phyloP scores from a whole-genome alignment of 2,329 filamentous ascomycete species.

The Hymenoscyphus infarciens region DNA sequence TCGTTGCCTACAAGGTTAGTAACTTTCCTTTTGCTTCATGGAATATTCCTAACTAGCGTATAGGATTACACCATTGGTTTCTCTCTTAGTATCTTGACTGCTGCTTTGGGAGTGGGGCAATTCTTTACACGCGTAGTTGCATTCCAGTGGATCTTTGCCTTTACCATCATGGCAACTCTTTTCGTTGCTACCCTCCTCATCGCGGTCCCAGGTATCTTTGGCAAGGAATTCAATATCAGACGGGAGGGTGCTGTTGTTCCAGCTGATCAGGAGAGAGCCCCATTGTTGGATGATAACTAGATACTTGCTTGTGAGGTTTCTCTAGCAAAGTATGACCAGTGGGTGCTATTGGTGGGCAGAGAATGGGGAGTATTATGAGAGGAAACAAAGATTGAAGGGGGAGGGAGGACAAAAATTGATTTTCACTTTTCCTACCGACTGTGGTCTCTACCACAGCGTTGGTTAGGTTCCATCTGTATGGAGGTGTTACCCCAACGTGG shows the following conservation, averaged over 20 bases:
- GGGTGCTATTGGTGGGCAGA: neutral
- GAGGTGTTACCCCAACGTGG: neutral
- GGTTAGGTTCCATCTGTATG: neutral
- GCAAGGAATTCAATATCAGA: constrained; percentile 52
- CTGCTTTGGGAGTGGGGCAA: constrained; percentile 75
- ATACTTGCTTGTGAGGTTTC: neutral
- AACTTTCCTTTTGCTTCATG: neutral
- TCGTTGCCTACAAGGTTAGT: constrained; percentile 65
- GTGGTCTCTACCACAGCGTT: neutral
- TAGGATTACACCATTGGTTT: constrained; percentile 74
- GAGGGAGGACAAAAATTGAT: neutral
- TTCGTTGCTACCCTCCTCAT: constrained; percentile 65
- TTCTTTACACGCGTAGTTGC: constrained; percentile 70
- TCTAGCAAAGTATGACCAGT: neutral
- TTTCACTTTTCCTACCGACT: neutral
- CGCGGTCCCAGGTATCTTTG: constrained; percentile 61
- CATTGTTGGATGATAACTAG: constrained; percentile 51
- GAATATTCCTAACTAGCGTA: constrained; percentile 23
- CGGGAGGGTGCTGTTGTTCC: constrained; percentile 44
- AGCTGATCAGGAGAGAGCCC: constrained; percentile 52
- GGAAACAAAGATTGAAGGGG: neutral
- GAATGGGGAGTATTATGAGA: too few species aligned
- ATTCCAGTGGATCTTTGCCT: constrained; percentile 91
- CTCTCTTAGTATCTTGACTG: constrained; percentile 67
- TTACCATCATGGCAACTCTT: constrained; percentile 73